A percentile compares a stretch with the other conserved stretches of the same genome.
phyloP scores from a whole-genome alignment of 169 alveolate genomes.

The Plasmodium coatneyi region DNA sequence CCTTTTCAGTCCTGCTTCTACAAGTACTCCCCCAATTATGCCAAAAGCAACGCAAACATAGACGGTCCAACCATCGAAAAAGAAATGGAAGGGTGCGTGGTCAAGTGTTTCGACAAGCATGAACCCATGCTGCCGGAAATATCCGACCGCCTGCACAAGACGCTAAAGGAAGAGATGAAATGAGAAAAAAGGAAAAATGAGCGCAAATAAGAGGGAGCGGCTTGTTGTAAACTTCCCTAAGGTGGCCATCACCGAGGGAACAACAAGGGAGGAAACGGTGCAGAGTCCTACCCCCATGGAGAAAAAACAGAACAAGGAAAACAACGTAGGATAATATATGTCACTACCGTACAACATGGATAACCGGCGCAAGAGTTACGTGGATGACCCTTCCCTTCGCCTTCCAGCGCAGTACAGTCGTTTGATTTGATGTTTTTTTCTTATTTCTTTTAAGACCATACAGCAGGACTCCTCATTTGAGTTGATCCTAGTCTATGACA shows the following conservation, averaged over 20 bases:
- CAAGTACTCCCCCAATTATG: slow-evolving; percentile 78
- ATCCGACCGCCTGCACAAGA: slow-evolving; percentile 71
- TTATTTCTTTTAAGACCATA: not conserved
- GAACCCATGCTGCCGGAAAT: slow-evolving; percentile 79
- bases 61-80: slow-evolving; percentile 74
- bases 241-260: not conserved
- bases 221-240: not conserved
- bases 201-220: not conserved
- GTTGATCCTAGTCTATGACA: too few species aligned
- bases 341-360: not conserved
- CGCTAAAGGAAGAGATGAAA: slow-evolving; percentile 69
- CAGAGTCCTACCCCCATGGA: not conserved
- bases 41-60: slow-evolving; percentile 69
- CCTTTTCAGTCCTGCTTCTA: slow-evolving; percentile 41
- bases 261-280: not conserved
- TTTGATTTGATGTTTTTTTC: not conserved
- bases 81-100: slow-evolving; percentile 84
- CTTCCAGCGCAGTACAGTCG: not conserved
- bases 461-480: not conserved
- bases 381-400: not conserved
- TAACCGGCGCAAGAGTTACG: not conserved
- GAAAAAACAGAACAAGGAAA: not conserved
- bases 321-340: not conserved
- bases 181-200: not conserved
- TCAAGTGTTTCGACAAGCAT: slow-evolving; percentile 81